Conservation (phyloP, 495 filamentous ascomycete genomes). For the Hypoxylon fragiforme region DNA sequence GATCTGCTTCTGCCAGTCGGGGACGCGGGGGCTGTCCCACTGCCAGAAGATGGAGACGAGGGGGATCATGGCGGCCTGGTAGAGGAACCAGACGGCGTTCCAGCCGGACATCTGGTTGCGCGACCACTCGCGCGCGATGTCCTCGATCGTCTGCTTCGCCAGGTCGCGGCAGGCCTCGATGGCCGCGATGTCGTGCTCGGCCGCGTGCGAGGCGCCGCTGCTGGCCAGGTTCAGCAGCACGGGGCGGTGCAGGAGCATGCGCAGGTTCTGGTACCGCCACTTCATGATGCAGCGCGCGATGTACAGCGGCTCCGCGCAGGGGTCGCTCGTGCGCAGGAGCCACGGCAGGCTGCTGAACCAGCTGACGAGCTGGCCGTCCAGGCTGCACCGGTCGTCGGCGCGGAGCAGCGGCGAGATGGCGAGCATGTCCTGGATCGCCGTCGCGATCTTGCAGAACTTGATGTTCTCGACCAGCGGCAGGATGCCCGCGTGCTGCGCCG, state of each 20-base stretch:
- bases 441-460: slow-evolving; percentile 78
- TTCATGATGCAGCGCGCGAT: slow-evolving; percentile 76
- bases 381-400: slow-evolving; percentile 63
- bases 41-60: slow-evolving; percentile 72
- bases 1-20: slow-evolving; percentile 65
- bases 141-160: slow-evolving; percentile 69
- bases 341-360: slow-evolving; percentile 76
- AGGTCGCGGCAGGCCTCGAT: slow-evolving; percentile 70
- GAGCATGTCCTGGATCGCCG: slow-evolving; percentile 74
- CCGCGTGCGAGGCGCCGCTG: slow-evolving; percentile 62
- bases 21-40: slow-evolving; percentile 57
- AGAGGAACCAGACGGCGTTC: slow-evolving; percentile 83
- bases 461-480: slow-evolving; percentile 76
- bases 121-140: slow-evolving; percentile 68
- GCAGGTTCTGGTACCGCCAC: slow-evolving; percentile 78
- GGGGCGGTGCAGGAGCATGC: slow-evolving; percentile 78
- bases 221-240: slow-evolving; percentile 72
- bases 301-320: slow-evolving; percentile 70
- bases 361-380: slow-evolving; percentile 68
- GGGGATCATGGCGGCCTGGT: slow-evolving; percentile 78
- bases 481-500: slow-evolving; percentile 62
- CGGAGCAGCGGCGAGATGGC: slow-evolving; percentile 68
- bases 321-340: slow-evolving; percentile 68
- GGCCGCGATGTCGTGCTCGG: slow-evolving; percentile 68
- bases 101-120: slow-evolving; percentile 77